Evolutionary conservation across 2,329 filamentous ascomycete species (phyloP), one percentile per base, ranked within the genome.

Genomic region (Ophiostoma sp.): DNA sequence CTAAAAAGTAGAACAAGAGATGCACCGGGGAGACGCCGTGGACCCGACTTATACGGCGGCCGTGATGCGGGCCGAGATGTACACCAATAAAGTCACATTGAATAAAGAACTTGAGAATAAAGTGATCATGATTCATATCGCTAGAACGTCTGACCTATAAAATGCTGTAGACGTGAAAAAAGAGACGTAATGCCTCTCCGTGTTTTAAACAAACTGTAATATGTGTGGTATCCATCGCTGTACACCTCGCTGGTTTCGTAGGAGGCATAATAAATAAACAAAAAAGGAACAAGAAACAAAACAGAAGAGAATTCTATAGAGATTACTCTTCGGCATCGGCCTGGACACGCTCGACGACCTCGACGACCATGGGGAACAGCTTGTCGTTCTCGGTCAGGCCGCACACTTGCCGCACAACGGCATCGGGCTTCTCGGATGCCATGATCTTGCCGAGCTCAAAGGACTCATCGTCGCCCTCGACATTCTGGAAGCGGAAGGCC

Each of bases 401-500:
- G 75, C 92, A 96, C 73, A 99, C 86, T 80, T 94, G 87, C 78
- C 84, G 82, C 65, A 94, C 92, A 10, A 94, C 91, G 1, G 90
- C 89, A 75, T 91, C 89, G 17, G 94, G 83, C 2, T 84, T 83
- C 77, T 90, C 86, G 73, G 89, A 85, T 72, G 90, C 88, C 83
- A 99, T 90, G 77, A 96, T 93, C 83, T 91, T 89, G 76, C 92
- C 92, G 13, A 99, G 86, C 81, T 96, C 89, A 74, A 82, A 84
- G 73, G 91, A 96, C 86, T 98, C 95, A 0, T 96, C 92, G 74
- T 99, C 95, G 15, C 89, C 93, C 75, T 94, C 87, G 70, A 97
- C 91, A 76, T 97, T 92, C 83, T 97, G 94, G 89, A 98, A 99
- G 73, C 91, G 92, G 79, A 99, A 90, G 7, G 92, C 90, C 88